phyloP scores from a whole-genome alignment of 2,329 filamentous ascomycete species.

The Xylaria hypoxylon region DNA sequence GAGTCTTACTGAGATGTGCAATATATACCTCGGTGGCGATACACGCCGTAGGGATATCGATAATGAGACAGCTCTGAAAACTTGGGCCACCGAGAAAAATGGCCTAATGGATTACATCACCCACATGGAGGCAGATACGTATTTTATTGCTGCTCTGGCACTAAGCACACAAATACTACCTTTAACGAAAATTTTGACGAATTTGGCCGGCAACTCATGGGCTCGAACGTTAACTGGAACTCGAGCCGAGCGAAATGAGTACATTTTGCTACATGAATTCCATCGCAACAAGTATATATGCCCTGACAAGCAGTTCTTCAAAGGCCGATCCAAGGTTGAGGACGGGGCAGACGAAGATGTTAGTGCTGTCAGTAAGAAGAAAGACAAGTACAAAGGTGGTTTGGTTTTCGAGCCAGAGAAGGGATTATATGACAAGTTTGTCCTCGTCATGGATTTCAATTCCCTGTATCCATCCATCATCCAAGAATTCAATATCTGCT shows the following conservation, averaged over 20 bases:
- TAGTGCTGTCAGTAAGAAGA: conserved; percentile 85
- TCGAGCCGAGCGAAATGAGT: conserved; percentile 96
- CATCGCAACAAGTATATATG: conserved; percentile 97
- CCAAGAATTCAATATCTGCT: conserved; percentile 99
- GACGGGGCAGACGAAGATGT: conserved; percentile 79
- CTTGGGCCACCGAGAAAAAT: conserved; percentile 84
- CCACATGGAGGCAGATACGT: conserved; percentile 95
- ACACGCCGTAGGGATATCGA: conserved; percentile 85
- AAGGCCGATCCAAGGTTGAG: conserved; percentile 76
- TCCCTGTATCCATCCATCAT: conserved; percentile 98
- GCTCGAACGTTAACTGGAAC: conserved; percentile 95
- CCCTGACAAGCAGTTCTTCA: conserved; percentile 90
- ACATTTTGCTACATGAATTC: conserved; percentile 98
- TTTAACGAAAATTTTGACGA: conserved; percentile 93
- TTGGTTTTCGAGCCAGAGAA: conserved; percentile 98
- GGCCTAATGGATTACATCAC: conserved; percentile 93
- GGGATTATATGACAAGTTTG: conserved; percentile 96
- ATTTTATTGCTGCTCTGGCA: conserved; percentile 92
- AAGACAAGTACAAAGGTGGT: conserved; percentile 99
- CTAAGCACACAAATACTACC: conserved; percentile 91
- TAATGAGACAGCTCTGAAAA: conserved; percentile 85
- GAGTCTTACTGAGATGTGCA: conserved; percentile 98
- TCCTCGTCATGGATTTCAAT: conserved; percentile 99
- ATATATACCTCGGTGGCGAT: conserved; percentile 81
- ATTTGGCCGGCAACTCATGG: conserved; percentile 98